Evolutionary conservation across 805 yeast species (phyloP), one percentile per base, ranked within the genome.

Genomic region (Kodamaea laetipori): DNA sequence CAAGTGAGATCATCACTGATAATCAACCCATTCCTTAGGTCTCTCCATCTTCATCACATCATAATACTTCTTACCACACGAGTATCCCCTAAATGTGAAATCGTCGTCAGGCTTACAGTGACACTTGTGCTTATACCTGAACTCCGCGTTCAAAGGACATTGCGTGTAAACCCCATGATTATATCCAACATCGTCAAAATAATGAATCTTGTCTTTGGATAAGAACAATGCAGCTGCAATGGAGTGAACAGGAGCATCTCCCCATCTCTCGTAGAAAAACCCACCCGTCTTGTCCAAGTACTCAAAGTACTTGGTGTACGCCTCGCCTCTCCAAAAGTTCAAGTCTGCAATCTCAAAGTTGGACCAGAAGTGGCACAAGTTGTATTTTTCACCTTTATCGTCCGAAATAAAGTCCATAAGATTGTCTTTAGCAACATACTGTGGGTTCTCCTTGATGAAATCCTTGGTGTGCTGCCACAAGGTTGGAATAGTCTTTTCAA

Each of bases 241-340:
- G 4, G 95, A 85, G 64, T 88, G 96, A 33, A 88, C 84, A 25
- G 96, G 96, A 16, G 95, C 96, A 64, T 88, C 96, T 53, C 96
- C 95, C 96, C 95, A 87, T 66, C 96, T 77, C 70, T 86, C 90
- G 64, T 88, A 89, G 69, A 85, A 89, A 69, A 89, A 89, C 6
- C 96, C 96, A 58, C 96, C 96, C 4, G 83, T 77, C 46, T 77
- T 62, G 64, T 89, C 96, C 57, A 89, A 76, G 55, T 76, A 71
- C 10, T 86, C 84, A 54, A 89, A 89, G 63, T 83, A 89, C 42
- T 77, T 74, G 33, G 65, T 54, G 59, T 89, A 89, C 3, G 87
- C 87, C 42, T 81, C 78, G 12, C 80, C 66, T 58, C 94, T 75
- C 88, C 89, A 86, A 61, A 88, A 78, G 41, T 78, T 75, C 63